Conservation (phyloP, 805 yeast genomes). For the Candida qinlingensis region DNA sequence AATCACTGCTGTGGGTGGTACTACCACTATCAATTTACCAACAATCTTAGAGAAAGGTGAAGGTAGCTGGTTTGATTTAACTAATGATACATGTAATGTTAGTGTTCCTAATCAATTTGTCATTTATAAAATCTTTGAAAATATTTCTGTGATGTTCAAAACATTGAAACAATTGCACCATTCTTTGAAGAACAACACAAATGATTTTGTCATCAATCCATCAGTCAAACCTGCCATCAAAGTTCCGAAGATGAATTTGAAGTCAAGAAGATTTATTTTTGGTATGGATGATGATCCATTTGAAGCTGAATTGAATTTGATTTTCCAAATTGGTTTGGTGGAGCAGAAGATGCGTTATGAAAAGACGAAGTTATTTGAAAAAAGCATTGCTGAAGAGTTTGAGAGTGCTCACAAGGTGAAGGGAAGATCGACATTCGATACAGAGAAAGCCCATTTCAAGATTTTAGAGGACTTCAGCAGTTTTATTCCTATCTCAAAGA, state of each 20-base stretch:
- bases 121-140: constrained; percentile 76
- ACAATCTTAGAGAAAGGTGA: constrained; percentile 25
- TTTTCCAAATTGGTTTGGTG: constrained; percentile 58
- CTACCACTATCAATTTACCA: constrained; percentile 25
- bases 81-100: constrained; percentile 41
- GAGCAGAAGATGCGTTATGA: constrained; percentile 61
- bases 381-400: constrained; percentile 19
- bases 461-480: constrained; percentile 4
- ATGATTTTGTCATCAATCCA: constrained; percentile 35
- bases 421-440: constrained; percentile 7
- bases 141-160: constrained; percentile 61
- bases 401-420: constrained; percentile 5
- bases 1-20: constrained; percentile 33
- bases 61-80: constrained; percentile 32
- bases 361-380: constrained; percentile 40
- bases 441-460: constrained; percentile 4
- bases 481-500: constrained; percentile 7
- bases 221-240: constrained; percentile 34
- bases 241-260: constrained; percentile 55
- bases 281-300: constrained; percentile 87
- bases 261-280: constrained; percentile 51
- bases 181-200: constrained; percentile 40
- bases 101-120: constrained; percentile 69
- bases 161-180: constrained; percentile 54
- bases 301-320: constrained; percentile 64